A percentile compares a stretch with the other conserved stretches of the same genome.
phyloP scores from a whole-genome alignment of 495 filamentous ascomycete genomes.

The Paragyromitra xinjiangensis region DNA sequence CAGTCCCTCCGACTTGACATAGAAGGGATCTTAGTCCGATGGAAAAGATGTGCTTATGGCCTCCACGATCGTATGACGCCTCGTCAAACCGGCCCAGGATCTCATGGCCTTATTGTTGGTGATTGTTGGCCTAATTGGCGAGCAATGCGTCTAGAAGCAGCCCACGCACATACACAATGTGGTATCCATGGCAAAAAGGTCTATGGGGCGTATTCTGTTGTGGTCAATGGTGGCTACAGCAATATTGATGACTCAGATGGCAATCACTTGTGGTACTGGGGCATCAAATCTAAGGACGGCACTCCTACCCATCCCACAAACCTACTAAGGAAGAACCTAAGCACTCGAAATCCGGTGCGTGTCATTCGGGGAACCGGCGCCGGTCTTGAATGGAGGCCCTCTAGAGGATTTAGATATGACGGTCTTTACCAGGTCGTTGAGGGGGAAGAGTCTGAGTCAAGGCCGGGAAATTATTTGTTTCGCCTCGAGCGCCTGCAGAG shows the following conservation, averaged over 20 bases:
- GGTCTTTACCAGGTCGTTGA: not conserved
- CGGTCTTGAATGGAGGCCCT: not conserved
- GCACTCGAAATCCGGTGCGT: not conserved
- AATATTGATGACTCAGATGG: not conserved
- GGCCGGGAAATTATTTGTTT: not conserved
- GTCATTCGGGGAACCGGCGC: not conserved
- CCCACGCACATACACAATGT: not conserved
- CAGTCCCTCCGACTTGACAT: slow-evolving; percentile 2
- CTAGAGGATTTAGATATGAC: not conserved
- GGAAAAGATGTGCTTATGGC: not conserved
- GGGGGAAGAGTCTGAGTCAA: not conserved
- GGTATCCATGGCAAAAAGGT: not conserved
- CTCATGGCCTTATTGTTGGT: not conserved
- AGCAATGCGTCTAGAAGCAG: not conserved
- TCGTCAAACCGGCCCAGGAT: not conserved
- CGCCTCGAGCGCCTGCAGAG: not conserved
- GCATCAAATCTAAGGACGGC: not conserved
- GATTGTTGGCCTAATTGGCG: not conserved
- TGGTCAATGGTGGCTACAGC: not conserved
- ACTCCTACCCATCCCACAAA: not conserved
- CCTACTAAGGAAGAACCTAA: not conserved
- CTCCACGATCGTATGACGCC: not conserved
- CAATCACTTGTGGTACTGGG: not conserved
- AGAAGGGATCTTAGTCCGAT: not conserved
- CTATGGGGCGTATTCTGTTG: not conserved